A percentile compares a stretch with the other conserved stretches of the same genome.
Evolutionary conservation across 2,329 filamentous ascomycete genomes (phyloP).

Genomic region (Pseudocercospora eumusae): DNA sequence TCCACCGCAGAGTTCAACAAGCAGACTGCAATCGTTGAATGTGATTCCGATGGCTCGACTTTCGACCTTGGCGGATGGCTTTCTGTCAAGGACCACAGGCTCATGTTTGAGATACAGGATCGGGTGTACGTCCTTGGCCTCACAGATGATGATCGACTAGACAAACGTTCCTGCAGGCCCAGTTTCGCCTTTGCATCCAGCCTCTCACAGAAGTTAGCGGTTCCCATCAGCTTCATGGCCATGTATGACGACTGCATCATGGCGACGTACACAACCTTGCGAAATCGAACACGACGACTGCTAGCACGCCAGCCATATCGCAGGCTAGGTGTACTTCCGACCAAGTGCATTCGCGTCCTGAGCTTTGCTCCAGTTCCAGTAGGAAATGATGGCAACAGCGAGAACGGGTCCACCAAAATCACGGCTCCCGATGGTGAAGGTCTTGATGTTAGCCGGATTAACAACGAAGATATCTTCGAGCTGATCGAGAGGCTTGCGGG

Average conservation of each 20-base stretch:
- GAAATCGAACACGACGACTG: slow-evolving; percentile 29
- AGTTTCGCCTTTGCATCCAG: slow-evolving; percentile 38
- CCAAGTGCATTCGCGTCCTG: slow-evolving; percentile 46
- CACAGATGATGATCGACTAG: slow-evolving; percentile 35
- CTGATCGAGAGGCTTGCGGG: slow-evolving; percentile 12
- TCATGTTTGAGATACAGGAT: slow-evolving; percentile 50
- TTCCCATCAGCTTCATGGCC: slow-evolving; percentile 52
- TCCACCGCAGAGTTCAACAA: slow-evolving; percentile 31
- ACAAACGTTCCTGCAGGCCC: slow-evolving; percentile 25
- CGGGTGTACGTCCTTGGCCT: slow-evolving; percentile 48
- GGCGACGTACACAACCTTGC: slow-evolving; percentile 46
- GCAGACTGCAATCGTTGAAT: slow-evolving; percentile 44
- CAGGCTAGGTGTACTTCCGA: slow-evolving; percentile 42
- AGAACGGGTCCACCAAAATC: background rate
- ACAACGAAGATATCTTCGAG: slow-evolving; percentile 12
- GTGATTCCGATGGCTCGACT: slow-evolving; percentile 43
- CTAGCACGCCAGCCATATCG: slow-evolving; percentile 14
- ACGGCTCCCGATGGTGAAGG: background rate
- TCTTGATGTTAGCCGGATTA: background rate
- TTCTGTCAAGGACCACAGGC: slow-evolving; percentile 44
- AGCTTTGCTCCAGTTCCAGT: slow-evolving; percentile 39
- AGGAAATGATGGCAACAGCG: background rate
- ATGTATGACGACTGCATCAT: slow-evolving; percentile 52
- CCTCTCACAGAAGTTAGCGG: slow-evolving; percentile 43
- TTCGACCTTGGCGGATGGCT: slow-evolving; percentile 54